A percentile compares a stretch with the other conserved stretches of the same genome.
phyloP scores from a whole-genome alignment of 2,329 filamentous ascomycete species.

The Penicillium rolfsii region DNA sequence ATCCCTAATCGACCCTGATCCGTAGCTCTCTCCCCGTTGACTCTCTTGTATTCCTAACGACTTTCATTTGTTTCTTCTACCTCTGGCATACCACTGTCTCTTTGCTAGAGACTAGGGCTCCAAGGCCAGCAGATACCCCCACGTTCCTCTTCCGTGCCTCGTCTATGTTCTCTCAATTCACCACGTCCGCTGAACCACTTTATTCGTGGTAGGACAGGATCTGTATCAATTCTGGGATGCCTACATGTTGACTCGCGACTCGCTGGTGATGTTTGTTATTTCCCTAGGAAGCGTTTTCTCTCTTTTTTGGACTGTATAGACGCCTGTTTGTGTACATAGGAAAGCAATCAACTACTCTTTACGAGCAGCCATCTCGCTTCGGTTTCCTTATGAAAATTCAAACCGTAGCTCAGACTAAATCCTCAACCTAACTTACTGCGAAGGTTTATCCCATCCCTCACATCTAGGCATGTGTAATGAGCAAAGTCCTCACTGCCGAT shows the following conservation, averaged over 20 bases:
- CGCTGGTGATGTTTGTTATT: neutral
- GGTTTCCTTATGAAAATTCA: neutral
- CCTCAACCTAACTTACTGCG: neutral
- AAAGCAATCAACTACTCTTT: neutral
- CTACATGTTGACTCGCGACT: neutral
- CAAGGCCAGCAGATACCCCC: constrained; percentile 42
- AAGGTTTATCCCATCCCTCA: neutral
- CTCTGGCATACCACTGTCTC: constrained; percentile 25
- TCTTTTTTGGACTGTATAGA: neutral
- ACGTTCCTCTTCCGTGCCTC: constrained; percentile 15
- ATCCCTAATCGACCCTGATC: constrained; percentile 28
- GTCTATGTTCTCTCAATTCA: constrained; percentile 11
- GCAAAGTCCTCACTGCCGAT: neutral
- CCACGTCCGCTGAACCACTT: neutral
- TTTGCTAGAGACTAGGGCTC: constrained; percentile 13
- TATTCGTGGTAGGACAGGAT: neutral
- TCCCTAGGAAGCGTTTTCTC: neutral
- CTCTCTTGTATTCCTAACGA: constrained; percentile 20
- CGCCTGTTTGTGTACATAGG: constrained; percentile 6
- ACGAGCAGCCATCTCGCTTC: neutral
- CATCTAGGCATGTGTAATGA: neutral
- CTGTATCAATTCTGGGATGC: constrained; percentile 9
- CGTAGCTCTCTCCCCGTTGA: constrained; percentile 4
- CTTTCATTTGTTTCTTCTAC: constrained; percentile 22
- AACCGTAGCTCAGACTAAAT: neutral